A percentile compares a stretch with the other conserved stretches of the same genome.
Conservation (phyloP, 208 protist species). For the Acanthamoeba lenticulata region DNA sequence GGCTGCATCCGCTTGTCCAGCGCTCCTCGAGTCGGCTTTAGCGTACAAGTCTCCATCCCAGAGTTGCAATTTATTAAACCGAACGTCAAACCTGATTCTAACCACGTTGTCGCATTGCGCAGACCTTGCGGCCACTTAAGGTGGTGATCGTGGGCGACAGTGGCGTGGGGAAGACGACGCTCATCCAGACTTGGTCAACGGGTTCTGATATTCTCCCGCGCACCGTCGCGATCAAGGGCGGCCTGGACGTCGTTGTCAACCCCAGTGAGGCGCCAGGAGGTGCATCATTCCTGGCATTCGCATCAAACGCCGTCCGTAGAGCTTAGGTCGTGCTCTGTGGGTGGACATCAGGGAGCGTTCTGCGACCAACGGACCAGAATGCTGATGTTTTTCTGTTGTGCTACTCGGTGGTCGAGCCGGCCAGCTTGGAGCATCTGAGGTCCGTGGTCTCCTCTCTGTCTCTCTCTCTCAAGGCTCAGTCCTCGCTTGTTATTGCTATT, state of each 20-base stretch:
- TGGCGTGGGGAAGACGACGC: neutral
- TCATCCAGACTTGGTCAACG: neutral
- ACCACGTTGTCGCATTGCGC: too few relatives aligned
- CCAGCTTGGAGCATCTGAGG: slow-evolving; percentile 82
- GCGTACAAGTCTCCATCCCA: neutral
- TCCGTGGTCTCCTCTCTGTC: neutral
- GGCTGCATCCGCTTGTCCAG: neutral
- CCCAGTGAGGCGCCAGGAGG: too few relatives aligned
- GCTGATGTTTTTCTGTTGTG: slow-evolving; percentile 88
- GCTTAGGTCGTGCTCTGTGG: too few relatives aligned
- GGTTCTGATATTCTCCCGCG: neutral
- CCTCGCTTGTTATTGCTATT: too few relatives aligned
- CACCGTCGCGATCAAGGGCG: too few relatives aligned
- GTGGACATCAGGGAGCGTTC: too few relatives aligned
- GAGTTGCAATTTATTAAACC: too few relatives aligned
- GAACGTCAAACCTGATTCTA: too few relatives aligned
- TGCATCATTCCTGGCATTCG: too few relatives aligned
- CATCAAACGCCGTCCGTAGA: neutral
- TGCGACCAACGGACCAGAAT: slow-evolving; percentile 74
- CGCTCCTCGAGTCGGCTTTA: neutral
- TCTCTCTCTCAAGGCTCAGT: too few relatives aligned
- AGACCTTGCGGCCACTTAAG: neutral
- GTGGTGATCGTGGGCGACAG: neutral
- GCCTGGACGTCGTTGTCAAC: too few relatives aligned
- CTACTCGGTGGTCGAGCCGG: slow-evolving; percentile 84